Evolutionary conservation across 208 protist species (phyloP), one percentile per base, ranked within the genome.

Genomic region (Kentomonas sorsogonicus): DNA sequence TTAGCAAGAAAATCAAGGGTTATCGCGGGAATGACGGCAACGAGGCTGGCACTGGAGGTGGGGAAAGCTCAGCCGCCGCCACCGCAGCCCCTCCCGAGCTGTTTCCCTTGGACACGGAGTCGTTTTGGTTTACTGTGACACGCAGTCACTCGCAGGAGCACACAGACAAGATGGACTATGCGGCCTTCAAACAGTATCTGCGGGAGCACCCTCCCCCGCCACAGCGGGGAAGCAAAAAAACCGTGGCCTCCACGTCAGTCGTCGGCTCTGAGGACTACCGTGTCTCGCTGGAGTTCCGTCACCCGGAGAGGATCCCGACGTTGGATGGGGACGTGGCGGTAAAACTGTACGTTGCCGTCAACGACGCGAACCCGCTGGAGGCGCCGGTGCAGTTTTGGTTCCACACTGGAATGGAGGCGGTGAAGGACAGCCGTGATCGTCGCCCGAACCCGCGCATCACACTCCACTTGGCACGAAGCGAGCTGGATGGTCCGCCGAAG

Each of bases 401-500:
- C 22, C 77, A 94, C 65, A 86, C 86, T 16, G 38, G 68, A 11
- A 72, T 94, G 13, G 76, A 87, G 29, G 41, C 34, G 23, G 47
- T 46, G 18, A 73, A 65, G 33, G 53, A 22, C 0, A 60, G n/a
- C n/a, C n/a, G n/a, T n/a, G n/a, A n/a, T n/a, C n/a, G n/a, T n/a
- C n/a, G n/a, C n/a, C n/a, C n/a, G n/a, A n/a, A n/a, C n/a, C n/a
- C n/a, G n/a, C n/a, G n/a, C n/a, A n/a, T n/a, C n/a, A n/a, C n/a
- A n/a, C n/a, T 86, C 9, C 53, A 57, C 16, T 48, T 86, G 3
- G 34, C 51, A 20, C 57, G 78, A 16, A 39, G 69, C 39, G 46
- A 84, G 46, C 43, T 91, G 11, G 86, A 94, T 44, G 84, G 84
- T 2, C 79, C 84, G 1, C 74, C 71, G 22, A 94, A 89, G 70